Conservation (phyloP, 1,284 basidiomycete species). For the Sporisorium graminicola region DNA sequence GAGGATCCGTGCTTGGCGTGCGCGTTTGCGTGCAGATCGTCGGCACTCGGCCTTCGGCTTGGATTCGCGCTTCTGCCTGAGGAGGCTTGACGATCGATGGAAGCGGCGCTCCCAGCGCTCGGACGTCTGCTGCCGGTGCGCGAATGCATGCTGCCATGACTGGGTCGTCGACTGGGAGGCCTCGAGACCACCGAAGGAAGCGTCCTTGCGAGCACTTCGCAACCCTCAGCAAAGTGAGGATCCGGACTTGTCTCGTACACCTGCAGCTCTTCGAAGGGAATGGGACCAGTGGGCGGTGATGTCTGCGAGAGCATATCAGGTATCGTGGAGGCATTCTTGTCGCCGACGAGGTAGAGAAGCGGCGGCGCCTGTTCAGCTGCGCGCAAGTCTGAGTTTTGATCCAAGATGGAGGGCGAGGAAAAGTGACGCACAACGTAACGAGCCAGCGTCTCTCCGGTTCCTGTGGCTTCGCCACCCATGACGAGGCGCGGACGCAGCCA, state of each 20-base stretch:
- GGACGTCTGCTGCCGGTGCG: conserved; percentile 35
- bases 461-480: conserved; percentile 61
- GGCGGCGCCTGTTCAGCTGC: conserved; percentile 21
- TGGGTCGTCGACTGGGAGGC: conserved; percentile 39
- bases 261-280: conserved; percentile 52
- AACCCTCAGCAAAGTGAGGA: conserved; percentile 48
- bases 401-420: conserved; percentile 28
- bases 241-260: conserved; percentile 64
- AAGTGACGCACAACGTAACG: conserved; percentile 57
- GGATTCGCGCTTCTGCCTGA: conserved; percentile 12
- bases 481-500: conserved; percentile 54
- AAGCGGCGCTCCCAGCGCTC: conserved; percentile 31
- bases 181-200: conserved; percentile 45
- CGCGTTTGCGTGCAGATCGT: conserved; percentile 12
- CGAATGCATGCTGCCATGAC: conserved; percentile 32
- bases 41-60: conserved; percentile 34
- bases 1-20: conserved; percentile 7
- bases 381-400: conserved; percentile 17
- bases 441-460: conserved; percentile 60
- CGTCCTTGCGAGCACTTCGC: conserved; percentile 47
- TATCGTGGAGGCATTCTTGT: conserved; percentile 60
- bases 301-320: conserved; percentile 50
- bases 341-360: conserved; percentile 63
- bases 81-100: conserved; percentile 13
- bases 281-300: conserved; percentile 29